Base-by-base conservation (phyloP, 2,329 filamentous ascomycete species). In the Fusarium sp. region DNA sequence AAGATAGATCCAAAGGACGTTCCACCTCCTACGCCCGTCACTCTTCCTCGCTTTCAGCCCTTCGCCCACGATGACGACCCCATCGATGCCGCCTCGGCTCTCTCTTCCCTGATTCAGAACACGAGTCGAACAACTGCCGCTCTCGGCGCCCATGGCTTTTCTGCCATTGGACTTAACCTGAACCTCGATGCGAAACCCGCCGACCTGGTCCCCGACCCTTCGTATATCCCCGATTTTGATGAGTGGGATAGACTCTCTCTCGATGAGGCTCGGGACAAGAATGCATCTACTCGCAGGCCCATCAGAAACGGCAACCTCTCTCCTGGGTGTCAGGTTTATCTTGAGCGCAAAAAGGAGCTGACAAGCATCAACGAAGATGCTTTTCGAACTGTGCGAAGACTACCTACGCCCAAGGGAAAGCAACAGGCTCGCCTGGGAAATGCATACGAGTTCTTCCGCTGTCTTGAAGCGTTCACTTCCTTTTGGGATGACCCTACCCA, bases 401-500 rank as follows among this genome's bases (percentile, higher is more conserved):
- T 92, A n/a, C 85, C 86, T 7, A 83, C 88, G 1, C 85, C 86
- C 37, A 86, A 86, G 45, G 91, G 90, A 45, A 86, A 87, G 76
- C 82, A 85, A 54, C 84, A 87, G 39, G 85, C 87, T 33, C 87
- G 90, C 8, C 81, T 92, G 9, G 91, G 91, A 16, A 92, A 91
- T 74, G 87, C 89, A 6, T 92, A 92, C 75, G 91, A 92, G 80
- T 92, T 92, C 81, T 92, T 88, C 82, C 89, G 89, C 62, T 88
- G 90, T 74, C 84, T 92, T 22, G 91, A 92, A 76, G 80, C 86
- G 29, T 86, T 91, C 77, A 88, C 89, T 3, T 78, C 84, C 1
- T 92, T 86, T 76, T 92, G 91, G 91, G 88, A 91, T 35, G 91
- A 92, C 76, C 88, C 90, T 0, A 89, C 89, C 8, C 79, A 79